Evolutionary conservation across 1,284 basidiomycete species (phyloP).

Genomic region (Ceratobasidium sp.): DNA sequence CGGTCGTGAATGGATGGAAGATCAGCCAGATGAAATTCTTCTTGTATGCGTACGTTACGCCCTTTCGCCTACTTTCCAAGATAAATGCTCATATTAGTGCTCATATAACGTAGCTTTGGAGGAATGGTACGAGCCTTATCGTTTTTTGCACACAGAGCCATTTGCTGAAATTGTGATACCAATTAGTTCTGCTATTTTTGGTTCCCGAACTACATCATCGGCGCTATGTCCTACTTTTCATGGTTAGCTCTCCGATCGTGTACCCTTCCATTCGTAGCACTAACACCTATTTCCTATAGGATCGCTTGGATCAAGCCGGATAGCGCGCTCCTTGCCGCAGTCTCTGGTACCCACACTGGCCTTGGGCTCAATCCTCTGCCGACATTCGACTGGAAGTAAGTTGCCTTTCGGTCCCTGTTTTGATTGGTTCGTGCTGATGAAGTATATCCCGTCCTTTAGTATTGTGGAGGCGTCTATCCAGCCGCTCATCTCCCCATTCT

Average conservation of each 20-base stretch:
- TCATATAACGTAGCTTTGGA: not conserved
- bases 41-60: slow-evolving; percentile 50
- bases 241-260: slow-evolving; percentile 54
- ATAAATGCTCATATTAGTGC: not conserved
- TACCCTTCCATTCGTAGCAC: slow-evolving; percentile 48
- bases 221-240: slow-evolving; percentile 54
- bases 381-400: slow-evolving; percentile 59
- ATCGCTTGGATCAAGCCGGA: slow-evolving; percentile 44
- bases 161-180: too few relatives aligned
- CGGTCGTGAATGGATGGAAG: slow-evolving; percentile 55
- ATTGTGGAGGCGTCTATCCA: slow-evolving; percentile 15
- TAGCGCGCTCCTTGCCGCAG: slow-evolving; percentile 44
- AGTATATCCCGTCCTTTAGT: not conserved
- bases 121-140: slow-evolving; percentile 49
- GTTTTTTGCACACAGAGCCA: not conserved
- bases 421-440: not conserved
- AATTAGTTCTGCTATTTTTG: slow-evolving; percentile 52
- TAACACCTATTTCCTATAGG: not conserved
- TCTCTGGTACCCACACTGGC: slow-evolving; percentile 46
- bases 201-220: slow-evolving; percentile 56
- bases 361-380: slow-evolving; percentile 54
- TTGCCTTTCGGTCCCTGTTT: slow-evolving; percentile 31
- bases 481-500: slow-evolving; percentile 25
- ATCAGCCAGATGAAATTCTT: slow-evolving; percentile 54
- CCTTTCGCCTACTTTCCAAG: not conserved